Percentiles rank a stretch among this genome's conserved stretches.
These are phyloP conservation scores for Botryotinia globosa DNA, from an alignment of 2,329 filamentous ascomycete species.

Conservation along the genomic window DNA sequence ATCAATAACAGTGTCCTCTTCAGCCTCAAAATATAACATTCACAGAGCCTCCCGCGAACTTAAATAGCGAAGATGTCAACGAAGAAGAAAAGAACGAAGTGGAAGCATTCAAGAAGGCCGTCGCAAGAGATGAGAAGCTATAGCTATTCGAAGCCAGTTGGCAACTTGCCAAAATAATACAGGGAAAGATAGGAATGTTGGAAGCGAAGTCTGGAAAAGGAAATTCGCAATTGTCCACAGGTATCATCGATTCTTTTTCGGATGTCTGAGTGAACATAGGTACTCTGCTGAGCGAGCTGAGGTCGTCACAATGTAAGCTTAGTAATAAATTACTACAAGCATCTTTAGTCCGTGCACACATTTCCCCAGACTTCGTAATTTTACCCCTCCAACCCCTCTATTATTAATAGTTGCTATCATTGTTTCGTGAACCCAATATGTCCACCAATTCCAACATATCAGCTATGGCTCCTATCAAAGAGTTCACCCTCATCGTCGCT, in stretches of 20 bases:
- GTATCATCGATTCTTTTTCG: background rate
- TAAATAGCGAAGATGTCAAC: background rate
- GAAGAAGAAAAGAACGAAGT: background rate
- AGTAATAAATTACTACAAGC: background rate
- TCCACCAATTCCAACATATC: background rate
- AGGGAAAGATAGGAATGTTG: background rate
- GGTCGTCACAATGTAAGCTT: background rate
- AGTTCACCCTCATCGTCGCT: conserved; percentile 90
- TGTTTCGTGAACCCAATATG: background rate
- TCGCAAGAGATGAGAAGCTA: background rate
- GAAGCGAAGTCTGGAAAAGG: background rate
- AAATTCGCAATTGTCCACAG: background rate
- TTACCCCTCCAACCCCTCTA: conserved; percentile 15
- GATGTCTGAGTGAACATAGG: background rate
- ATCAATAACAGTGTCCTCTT: background rate
- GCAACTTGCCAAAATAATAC: background rate
- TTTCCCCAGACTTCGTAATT: conserved; percentile 16
- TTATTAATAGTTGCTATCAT: background rate
- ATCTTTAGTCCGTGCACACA: background rate
- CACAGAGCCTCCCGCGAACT: background rate
- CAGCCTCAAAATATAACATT: background rate
- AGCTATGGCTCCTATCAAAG: conserved; percentile 36
- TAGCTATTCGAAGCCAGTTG: background rate
- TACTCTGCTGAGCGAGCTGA: background rate
- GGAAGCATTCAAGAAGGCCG: background rate